A percentile compares a stretch with the other conserved stretches of the same genome.
phyloP scores from a whole-genome alignment of 2,329 filamentous ascomycete species.

The Ceratocystis cubensis region DNA sequence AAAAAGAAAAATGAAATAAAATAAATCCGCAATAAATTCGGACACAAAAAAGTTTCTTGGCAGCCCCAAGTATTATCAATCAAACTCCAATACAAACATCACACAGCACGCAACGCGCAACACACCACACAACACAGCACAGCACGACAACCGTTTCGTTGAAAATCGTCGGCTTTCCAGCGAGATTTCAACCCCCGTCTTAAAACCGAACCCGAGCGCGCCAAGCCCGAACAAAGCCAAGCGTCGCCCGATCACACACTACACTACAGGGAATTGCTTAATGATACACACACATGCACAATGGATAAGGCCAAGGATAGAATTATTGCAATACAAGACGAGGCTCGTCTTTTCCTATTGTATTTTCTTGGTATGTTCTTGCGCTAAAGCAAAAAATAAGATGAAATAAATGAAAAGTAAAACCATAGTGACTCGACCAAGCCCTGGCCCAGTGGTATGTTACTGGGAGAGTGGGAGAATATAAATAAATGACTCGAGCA shows the following conservation, averaged over 20 bases:
- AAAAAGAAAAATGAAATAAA: not conserved
- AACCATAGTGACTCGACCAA: conserved; percentile 2
- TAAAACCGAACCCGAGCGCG: not conserved
- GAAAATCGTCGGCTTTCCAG: not conserved
- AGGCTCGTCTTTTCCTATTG: no score
- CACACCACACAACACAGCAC: no score
- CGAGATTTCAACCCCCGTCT: not conserved
- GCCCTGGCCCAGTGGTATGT: not conserved
- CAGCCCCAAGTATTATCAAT: not conserved
- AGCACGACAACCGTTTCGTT: no score
- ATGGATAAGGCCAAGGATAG: no score
- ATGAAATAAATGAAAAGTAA: not conserved
- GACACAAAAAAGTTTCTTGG: not conserved
- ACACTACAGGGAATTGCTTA: not conserved
- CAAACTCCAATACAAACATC: not conserved
- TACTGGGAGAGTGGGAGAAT: conserved; percentile 4
- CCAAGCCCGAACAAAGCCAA: not conserved
- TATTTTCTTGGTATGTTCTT: not conserved
- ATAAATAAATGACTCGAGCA: conserved; percentile 3
- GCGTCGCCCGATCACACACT: not conserved
- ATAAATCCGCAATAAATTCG: not conserved
- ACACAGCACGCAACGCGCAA: not conserved
- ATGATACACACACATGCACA: no score
- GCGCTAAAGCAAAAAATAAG: conserved; percentile 1
- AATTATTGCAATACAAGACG: no score